Conservation (phyloP, 257 asterid species). For the Solanum etuberosum region DNA sequence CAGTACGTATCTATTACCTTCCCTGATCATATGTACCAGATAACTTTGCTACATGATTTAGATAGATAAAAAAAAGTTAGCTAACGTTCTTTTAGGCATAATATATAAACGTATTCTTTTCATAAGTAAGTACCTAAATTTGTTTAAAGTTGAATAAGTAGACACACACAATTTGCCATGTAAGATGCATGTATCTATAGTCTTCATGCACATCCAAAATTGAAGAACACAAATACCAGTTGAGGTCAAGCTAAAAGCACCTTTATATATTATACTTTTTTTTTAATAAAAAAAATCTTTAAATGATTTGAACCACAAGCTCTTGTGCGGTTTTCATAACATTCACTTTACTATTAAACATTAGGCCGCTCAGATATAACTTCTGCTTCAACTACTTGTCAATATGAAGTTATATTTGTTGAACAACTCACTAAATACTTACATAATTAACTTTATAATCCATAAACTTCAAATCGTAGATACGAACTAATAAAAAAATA, state of each 20-base stretch:
- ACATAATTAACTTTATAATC: no score
- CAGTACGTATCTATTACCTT: neutral
- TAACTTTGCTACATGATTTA: neutral
- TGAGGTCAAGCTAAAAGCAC: neutral
- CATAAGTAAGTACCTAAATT: no score
- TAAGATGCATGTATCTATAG: neutral
- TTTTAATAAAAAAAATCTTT: no score
- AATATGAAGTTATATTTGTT: neutral
- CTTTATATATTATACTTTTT: neutral
- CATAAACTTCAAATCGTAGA: neutral
- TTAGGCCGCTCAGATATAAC: neutral
- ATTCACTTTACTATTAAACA: neutral
- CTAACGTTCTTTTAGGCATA: neutral
- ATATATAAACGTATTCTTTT: no score
- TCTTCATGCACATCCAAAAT: neutral
- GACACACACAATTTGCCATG: accelerated
- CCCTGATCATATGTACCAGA: neutral
- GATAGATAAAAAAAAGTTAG: neutral
- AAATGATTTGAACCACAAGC: neutral
- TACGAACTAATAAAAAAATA: neutral
- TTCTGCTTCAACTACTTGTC: neutral
- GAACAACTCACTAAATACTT: neutral
- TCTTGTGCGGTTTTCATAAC: neutral
- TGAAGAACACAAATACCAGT: accelerated
- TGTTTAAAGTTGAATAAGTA: neutral